phyloP scores from a whole-genome alignment of 345 rosid species.

The Psidium guajava region DNA sequence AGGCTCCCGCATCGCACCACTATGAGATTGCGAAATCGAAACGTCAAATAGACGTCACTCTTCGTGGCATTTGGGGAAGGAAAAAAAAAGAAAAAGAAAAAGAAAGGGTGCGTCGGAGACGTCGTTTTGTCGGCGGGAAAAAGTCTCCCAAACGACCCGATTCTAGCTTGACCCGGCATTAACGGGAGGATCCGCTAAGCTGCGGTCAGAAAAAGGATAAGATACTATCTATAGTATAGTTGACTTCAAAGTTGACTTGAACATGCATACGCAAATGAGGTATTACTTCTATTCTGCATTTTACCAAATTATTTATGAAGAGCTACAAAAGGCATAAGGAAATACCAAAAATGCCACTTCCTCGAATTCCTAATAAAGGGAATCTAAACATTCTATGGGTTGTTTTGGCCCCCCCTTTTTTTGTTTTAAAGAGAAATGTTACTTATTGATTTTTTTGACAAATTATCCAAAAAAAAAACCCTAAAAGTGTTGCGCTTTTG shows the following conservation, averaged over 20 bases:
- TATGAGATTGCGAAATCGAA: neutral
- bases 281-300: neutral
- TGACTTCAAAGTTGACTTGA: neutral
- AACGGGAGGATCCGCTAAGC: too few relatives aligned
- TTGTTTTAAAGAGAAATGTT: neutral
- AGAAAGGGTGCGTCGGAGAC: too few relatives aligned
- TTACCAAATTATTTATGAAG: neutral
- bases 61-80: too few relatives aligned
- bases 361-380: neutral
- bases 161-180: neutral
- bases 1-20: rapidly evolving
- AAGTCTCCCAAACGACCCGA: neutral
- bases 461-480: too few relatives aligned
- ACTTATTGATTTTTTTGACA: neutral
- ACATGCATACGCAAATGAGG: neutral
- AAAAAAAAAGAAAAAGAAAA: too few relatives aligned
- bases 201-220: neutral
- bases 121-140: too few relatives aligned
- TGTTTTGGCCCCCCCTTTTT: neutral
- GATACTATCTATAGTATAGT: neutral
- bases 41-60: neutral
- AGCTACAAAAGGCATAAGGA: neutral
- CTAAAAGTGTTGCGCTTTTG: too few relatives aligned
- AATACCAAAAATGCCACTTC: neutral
- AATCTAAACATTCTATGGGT: neutral